Evolutionary conservation across 768 basidiomycete genomes (phyloP), one percentile per base, ranked within the genome.

Genomic region (Phaeolepiota aurea): DNA sequence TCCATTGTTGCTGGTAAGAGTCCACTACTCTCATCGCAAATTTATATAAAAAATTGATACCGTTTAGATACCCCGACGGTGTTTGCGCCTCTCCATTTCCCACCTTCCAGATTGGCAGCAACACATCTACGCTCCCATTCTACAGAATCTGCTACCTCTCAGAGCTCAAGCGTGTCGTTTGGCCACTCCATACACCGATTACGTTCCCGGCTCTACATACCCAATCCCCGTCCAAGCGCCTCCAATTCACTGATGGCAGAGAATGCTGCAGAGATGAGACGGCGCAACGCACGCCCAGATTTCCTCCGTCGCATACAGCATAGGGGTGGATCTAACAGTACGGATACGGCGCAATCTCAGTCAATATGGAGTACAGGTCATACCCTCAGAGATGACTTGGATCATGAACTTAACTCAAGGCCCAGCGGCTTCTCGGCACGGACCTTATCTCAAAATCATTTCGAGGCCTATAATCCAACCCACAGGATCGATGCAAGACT

Each of bases 261-360:
- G 33, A 35, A 35, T 16, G 33, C 33, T 35, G 33, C 33, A 35
- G 33, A 35, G 16, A 35, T 7, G 15, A 7, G 33, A 35, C 7
- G 33, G 15, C 33, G 33, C 9, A 16, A 35, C 7, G 33, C 9
- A 9, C 33, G 33, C 9, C 9, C 18, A 9, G 33, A 35, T n/a
- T 5, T 14, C 9, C 7, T 7, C 15, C 33, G 33, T 5, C 7
- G 15, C 9, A 35, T 35, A 14, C n/a, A 7, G 16, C 7, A 14
- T 19, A 7, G 7, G 7, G 33, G 33, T 5, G 18, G 15, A 5
- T 16, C 7, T 9, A 35, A 35, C 33, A 5, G 9, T 16, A 15
- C 7, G 18, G 9, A 9, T 9, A 5, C 9, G 9, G 7, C n/a
- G 16, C 9, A 7, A 7, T 7, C 33, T 9, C 12, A 5, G 12